These are phyloP conservation scores for Allantophomopsis cytisporea DNA, from an alignment of 2,329 filamentous ascomycete genomes.

Conservation along the genomic window DNA sequence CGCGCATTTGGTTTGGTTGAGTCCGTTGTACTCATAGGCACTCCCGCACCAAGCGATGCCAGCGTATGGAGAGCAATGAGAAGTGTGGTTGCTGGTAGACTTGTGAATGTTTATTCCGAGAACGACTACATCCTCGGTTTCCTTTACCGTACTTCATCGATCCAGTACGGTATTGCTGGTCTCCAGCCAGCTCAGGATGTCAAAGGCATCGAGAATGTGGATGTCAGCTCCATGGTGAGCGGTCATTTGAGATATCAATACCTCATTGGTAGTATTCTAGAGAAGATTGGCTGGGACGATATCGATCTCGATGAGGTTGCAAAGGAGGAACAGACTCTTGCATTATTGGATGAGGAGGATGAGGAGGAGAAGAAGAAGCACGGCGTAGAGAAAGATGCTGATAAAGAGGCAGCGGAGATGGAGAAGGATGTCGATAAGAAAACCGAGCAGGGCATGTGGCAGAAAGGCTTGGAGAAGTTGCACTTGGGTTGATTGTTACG, in stretches of 20 bases:
- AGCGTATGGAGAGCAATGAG: slow-evolving; percentile 67
- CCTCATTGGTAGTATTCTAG: slow-evolving; percentile 50
- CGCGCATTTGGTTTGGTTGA: slow-evolving; percentile 52
- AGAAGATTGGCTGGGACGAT: slow-evolving; percentile 53
- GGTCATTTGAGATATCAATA: slow-evolving; percentile 59
- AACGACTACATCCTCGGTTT: slow-evolving; percentile 84
- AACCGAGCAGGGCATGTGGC: slow-evolving; percentile 3
- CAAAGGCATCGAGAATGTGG: slow-evolving; percentile 38
- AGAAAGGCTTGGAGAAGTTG: no score
- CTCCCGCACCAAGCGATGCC: slow-evolving; percentile 60
- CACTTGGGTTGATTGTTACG: no score
- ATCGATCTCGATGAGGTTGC: slow-evolving; percentile 37
- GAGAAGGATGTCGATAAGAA: slow-evolving; percentile 13
- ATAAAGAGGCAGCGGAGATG: slow-evolving; percentile 19
- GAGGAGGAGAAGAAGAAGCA: slow-evolving; percentile 21
- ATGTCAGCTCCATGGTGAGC: slow-evolving; percentile 46
- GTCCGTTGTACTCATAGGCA: slow-evolving; percentile 64
- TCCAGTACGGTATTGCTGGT: slow-evolving; percentile 75
- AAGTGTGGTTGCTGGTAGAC: slow-evolving; percentile 64
- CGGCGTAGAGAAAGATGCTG: slow-evolving; percentile 11
- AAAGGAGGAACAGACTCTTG: slow-evolving; percentile 27
- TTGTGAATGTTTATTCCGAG: slow-evolving; percentile 84
- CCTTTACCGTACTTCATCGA: slow-evolving; percentile 69
- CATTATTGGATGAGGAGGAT: slow-evolving; percentile 25
- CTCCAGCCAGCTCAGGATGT: slow-evolving; percentile 62